Evolutionary conservation across 306 rosid genomes (phyloP).

Genomic region (Ochetophila trinervis): DNA sequence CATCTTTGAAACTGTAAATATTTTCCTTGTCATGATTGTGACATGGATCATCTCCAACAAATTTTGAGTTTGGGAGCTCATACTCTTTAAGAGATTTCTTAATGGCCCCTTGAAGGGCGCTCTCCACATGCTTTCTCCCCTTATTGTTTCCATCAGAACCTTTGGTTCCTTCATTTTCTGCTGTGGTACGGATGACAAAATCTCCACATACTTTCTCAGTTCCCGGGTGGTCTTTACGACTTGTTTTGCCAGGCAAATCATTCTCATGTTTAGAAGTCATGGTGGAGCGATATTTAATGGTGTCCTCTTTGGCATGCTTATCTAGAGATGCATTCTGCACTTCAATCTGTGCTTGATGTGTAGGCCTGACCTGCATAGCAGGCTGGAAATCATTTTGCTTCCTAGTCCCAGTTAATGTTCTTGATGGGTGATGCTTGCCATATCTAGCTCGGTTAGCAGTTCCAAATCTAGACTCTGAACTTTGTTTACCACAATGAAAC

Average conservation of each 20-base stretch:
- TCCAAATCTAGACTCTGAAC: constrained; percentile 4
- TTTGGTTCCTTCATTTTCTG: background rate
- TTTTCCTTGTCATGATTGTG: constrained; percentile 29
- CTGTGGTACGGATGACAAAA: constrained; percentile 1
- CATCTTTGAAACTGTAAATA: constrained; percentile 4
- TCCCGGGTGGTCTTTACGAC: background rate
- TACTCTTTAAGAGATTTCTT: constrained; percentile 2
- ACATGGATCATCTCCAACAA: background rate
- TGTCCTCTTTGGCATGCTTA: background rate
- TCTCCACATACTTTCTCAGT: background rate
- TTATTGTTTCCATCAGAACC: background rate
- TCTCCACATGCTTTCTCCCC: background rate
- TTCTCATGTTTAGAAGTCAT: constrained; percentile 1
- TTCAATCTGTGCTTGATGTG: background rate
- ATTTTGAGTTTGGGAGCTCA: background rate
- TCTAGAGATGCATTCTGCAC: background rate
- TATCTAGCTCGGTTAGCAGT: constrained; percentile 11
- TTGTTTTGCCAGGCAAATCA: background rate
- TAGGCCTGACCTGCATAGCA: background rate
- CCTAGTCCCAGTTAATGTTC: constrained; percentile 1
- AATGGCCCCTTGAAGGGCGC: background rate
- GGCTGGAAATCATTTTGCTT: constrained; percentile 14
- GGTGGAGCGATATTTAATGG: background rate
- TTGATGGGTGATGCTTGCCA: constrained; percentile 23
- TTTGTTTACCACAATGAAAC: constrained; percentile 12